Percentiles rank a stretch among this genome's conserved stretches.
These are phyloP conservation scores for Sporodiniella umbellata DNA, from an alignment of 371 early-diverging fungal species.

Conservation along the genomic window DNA sequence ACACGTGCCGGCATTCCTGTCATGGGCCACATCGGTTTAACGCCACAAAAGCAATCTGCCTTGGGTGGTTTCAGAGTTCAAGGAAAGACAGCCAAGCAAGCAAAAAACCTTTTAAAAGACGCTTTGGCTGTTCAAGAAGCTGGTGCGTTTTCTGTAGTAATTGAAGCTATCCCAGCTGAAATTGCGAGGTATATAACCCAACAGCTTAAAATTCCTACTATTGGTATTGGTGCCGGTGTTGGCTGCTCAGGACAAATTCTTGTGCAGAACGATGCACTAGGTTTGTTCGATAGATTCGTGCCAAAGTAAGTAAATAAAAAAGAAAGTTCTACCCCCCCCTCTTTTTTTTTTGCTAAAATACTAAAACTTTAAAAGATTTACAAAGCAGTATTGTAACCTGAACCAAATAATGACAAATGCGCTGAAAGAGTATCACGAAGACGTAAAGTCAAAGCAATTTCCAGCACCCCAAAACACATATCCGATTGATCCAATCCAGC, in stretches of 20 bases:
- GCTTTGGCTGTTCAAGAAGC: constrained; percentile 89
- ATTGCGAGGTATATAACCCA: constrained; percentile 84
- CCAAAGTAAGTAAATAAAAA: constrained; percentile 55
- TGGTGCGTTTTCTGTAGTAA: constrained; percentile 87
- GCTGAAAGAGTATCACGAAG: constrained; percentile 65
- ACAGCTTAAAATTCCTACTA: constrained; percentile 79
- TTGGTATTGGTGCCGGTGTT: constrained; percentile 95
- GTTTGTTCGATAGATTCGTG: constrained; percentile 78
- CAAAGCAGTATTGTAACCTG: constrained; percentile 82
- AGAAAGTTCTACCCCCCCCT: no score
- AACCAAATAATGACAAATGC: constrained; percentile 70
- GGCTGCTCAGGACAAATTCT: constrained; percentile 91
- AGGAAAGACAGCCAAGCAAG: constrained; percentile 81
- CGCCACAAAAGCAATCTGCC: constrained; percentile 86
- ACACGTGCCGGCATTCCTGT: constrained; percentile 88
- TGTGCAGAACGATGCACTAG: constrained; percentile 87
- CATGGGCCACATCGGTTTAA: constrained; percentile 91
- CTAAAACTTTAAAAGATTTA: constrained; percentile 59
- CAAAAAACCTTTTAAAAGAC: constrained; percentile 72
- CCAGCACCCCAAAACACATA: constrained; percentile 79
- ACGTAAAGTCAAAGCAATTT: constrained; percentile 76
- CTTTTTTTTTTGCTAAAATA: background rate
- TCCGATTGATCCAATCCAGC: constrained; percentile 60
- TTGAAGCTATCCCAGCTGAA: constrained; percentile 91
- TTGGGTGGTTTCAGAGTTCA: constrained; percentile 93